Percentiles rank a stretch among this genome's conserved stretches.
Conservation (phyloP, 352 stramenopile species). For the Pythium oligandrum region DNA sequence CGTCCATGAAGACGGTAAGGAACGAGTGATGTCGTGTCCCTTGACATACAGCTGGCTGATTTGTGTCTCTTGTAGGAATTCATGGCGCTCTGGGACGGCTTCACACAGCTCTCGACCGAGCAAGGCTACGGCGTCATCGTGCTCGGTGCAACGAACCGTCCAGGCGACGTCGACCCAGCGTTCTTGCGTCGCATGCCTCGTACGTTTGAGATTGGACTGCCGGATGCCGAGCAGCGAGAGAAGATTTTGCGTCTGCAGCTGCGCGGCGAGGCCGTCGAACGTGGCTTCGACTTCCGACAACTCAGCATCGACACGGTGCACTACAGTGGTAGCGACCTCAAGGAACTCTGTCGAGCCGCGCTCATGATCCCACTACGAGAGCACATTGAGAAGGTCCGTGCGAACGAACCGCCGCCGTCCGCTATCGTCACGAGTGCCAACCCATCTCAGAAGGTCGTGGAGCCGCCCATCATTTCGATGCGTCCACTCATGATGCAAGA, state of each 20-base stretch:
- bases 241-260: slow-evolving; percentile 94
- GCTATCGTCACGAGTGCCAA: slow-evolving; percentile 7
- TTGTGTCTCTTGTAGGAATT: slow-evolving; percentile 77
- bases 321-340: slow-evolving; percentile 96
- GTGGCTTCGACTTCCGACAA: slow-evolving; percentile 72
- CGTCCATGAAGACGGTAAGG: slow-evolving; percentile 83
- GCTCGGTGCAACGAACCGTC: slow-evolving; percentile 95
- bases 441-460: slow-evolving; percentile 17
- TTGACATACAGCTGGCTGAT: too few species aligned
- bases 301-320: slow-evolving; percentile 85
- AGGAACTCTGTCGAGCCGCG: slow-evolving; percentile 83
- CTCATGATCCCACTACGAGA: slow-evolving; percentile 86
- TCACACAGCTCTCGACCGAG: slow-evolving; percentile 76
- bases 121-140: slow-evolving; percentile 92
- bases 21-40: too few species aligned
- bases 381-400: slow-evolving; percentile 66
- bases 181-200: slow-evolving; percentile 96
- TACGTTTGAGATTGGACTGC: slow-evolving; percentile 94
- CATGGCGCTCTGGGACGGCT: slow-evolving; percentile 97
- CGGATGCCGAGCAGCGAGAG: slow-evolving; percentile 77
- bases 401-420: slow-evolving; percentile 28
- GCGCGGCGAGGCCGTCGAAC: slow-evolving; percentile 75
- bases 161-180: slow-evolving; percentile 88
- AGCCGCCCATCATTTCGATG: slow-evolving; percentile 36
- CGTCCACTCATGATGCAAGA: slow-evolving; percentile 71